Evolutionary conservation across 352 stramenopile genomes (phyloP), one percentile per base, ranked within the genome.

Genomic region (Pilasporangium apinafurcum): DNA sequence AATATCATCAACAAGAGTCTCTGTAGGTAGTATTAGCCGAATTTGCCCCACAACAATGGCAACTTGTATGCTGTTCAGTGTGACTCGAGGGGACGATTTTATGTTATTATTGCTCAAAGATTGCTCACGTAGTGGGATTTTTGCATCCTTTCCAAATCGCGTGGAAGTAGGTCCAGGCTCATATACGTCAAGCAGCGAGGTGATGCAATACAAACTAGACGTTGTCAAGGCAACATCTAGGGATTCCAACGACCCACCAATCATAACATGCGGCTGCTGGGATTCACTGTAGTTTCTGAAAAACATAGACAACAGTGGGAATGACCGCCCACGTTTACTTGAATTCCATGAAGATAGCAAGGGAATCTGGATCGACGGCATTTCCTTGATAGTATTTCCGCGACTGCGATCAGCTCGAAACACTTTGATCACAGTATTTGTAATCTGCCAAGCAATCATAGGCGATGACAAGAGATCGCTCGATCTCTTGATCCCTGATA

Each of bases 361-460:
- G 24, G 67, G 65, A 16, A 71, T 58, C 40, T 56, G 32, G n/a
- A 46, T 29, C 2, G 30, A 9, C 24, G 16, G 17, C 13, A 9
- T n/a, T n/a, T 32, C 10, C 27, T 52, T 17, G 28, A 44, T 8
- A 17, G 24, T 22, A 20, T 20, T 20, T 14, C 8, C 7, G 24
- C 24, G 26, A n/a, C 27, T n/a, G 13, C 5, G 14, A 26, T 53
- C 43, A 17, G 40, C n/a, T n/a, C 63, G 63, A 24, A 77, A 79
- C 7, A 32, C 25, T 45, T 71, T 83, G 24, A 51, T 53, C 10
- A 82, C 59, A 22, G 37, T 59, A 43, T 55, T 82, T 17, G 68
- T 68, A 20, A 80, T 48, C 38, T 84, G 58, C 68, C 71, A 84
- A 22, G 60, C 69, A 17, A 70, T 42, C 58, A 84, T 72, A 34